Percentiles rank a stretch among this genome's conserved stretches.
These are phyloP conservation scores for Keithomyces neogunnii DNA, from an alignment of 2,329 filamentous ascomycete species.

Conservation along the genomic window DNA sequence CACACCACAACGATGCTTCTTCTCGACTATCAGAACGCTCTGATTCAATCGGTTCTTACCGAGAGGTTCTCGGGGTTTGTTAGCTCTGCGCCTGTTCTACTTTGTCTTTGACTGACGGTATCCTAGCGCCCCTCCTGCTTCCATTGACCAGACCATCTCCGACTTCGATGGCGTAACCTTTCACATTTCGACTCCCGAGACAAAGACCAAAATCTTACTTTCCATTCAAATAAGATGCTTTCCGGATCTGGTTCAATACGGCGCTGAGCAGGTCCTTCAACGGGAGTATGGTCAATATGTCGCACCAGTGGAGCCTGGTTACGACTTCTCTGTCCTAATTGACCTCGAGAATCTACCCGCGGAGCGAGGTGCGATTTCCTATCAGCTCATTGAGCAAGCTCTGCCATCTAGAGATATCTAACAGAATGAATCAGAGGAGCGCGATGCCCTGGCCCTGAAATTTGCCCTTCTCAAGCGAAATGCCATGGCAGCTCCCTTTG, in stretches of 20 bases:
- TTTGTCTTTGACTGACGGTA: slow-evolving; percentile 24
- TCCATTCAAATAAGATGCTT: slow-evolving; percentile 95
- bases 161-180: slow-evolving; percentile 99
- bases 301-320: slow-evolving; percentile 77
- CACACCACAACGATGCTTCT: slow-evolving; percentile 61
- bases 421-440: slow-evolving; percentile 50
- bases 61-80: slow-evolving; percentile 83
- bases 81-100: neutral
- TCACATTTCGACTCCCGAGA: slow-evolving; percentile 92
- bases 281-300: slow-evolving; percentile 94
- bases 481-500: slow-evolving; percentile 96
- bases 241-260: slow-evolving; percentile 84
- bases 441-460: slow-evolving; percentile 77
- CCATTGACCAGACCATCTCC: slow-evolving; percentile 96
- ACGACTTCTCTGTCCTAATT: slow-evolving; percentile 89
- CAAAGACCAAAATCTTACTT: slow-evolving; percentile 88
- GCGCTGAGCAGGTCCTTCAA: slow-evolving; percentile 82
- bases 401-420: neutral
- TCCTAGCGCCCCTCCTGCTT: slow-evolving; percentile 67
- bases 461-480: slow-evolving; percentile 94
- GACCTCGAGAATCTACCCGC: slow-evolving; percentile 82
- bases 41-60: slow-evolving; percentile 91
- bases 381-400: too few species aligned
- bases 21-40: slow-evolving; percentile 96
- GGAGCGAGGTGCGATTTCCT: slow-evolving; percentile 52